Percentiles rank a stretch among this genome's conserved stretches.
These are phyloP conservation scores for Debaryomyces castellii DNA, from an alignment of 805 yeast genomes.

Conservation along the genomic window DNA sequence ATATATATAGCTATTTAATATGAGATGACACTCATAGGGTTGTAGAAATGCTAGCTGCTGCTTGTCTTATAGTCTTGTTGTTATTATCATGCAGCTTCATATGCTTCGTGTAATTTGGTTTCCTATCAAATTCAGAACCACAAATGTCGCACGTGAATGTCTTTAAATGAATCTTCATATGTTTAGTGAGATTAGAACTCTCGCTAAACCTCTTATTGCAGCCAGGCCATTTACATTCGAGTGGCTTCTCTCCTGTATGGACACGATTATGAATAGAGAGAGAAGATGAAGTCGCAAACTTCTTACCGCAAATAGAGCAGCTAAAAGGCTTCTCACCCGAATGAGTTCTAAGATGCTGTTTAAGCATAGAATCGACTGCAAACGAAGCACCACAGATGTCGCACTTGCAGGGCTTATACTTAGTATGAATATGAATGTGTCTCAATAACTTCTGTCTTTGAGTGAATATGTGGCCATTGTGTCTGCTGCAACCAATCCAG, in stretches of 20 bases:
- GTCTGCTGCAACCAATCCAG: constrained; percentile 79
- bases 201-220: constrained; percentile 88
- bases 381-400: constrained; percentile 64
- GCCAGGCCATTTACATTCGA: constrained; percentile 73
- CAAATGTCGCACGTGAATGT: constrained; percentile 52
- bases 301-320: constrained; percentile 72
- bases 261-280: constrained; percentile 79
- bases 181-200: constrained; percentile 84
- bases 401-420: constrained; percentile 78
- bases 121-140: constrained; percentile 48
- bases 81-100: constrained; percentile 8
- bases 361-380: constrained; percentile 73
- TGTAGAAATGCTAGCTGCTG: background rate
- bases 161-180: constrained; percentile 73
- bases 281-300: constrained; percentile 80
- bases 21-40: background rate
- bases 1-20: background rate
- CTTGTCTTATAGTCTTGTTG: background rate
- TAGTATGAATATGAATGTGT: constrained; percentile 87
- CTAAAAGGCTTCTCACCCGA: constrained; percentile 86
- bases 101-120: constrained; percentile 13
- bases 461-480: constrained; percentile 54
- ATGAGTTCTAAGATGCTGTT: constrained; percentile 81
- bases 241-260: constrained; percentile 90
- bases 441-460: constrained; percentile 86